Conservation (phyloP, 1,139 yeast species). For the Sugiyamaella japonica region DNA sequence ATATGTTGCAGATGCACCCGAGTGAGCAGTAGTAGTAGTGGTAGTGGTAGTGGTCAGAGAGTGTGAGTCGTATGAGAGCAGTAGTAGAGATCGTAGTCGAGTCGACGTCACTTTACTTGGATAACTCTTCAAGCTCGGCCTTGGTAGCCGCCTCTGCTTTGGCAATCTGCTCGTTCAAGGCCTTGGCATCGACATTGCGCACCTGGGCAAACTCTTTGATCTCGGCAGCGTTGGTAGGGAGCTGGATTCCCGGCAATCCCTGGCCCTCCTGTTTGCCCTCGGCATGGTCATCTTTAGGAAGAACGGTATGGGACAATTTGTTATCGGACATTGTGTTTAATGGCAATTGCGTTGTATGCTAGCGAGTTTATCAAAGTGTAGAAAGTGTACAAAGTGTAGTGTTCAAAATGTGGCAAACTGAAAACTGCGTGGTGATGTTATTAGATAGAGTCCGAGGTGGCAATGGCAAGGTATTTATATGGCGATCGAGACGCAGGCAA, state of each 20-base stretch:
- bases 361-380: too few species aligned
- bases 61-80: background rate
- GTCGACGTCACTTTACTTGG: conserved; percentile 4
- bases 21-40: too few species aligned
- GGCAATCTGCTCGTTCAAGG: conserved; percentile 34
- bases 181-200: conserved; percentile 37
- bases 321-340: conserved; percentile 5
- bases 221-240: conserved; percentile 18
- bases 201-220: conserved; percentile 34
- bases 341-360: background rate
- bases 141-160: conserved; percentile 22
- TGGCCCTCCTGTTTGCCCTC: conserved; percentile 17
- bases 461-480: too few species aligned
- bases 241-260: conserved; percentile 20
- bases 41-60: too few species aligned
- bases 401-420: too few species aligned
- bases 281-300: conserved; percentile 19
- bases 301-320: conserved; percentile 17
- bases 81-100: background rate
- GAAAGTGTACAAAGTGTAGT: too few species aligned
- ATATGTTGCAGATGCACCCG: too few species aligned
- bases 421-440: too few species aligned
- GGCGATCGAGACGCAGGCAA: too few species aligned
- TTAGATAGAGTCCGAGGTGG: too few species aligned
- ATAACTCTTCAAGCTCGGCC: conserved; percentile 17